Conservation (phyloP, 2,329 filamentous ascomycete species). For the Fusarium continuum region DNA sequence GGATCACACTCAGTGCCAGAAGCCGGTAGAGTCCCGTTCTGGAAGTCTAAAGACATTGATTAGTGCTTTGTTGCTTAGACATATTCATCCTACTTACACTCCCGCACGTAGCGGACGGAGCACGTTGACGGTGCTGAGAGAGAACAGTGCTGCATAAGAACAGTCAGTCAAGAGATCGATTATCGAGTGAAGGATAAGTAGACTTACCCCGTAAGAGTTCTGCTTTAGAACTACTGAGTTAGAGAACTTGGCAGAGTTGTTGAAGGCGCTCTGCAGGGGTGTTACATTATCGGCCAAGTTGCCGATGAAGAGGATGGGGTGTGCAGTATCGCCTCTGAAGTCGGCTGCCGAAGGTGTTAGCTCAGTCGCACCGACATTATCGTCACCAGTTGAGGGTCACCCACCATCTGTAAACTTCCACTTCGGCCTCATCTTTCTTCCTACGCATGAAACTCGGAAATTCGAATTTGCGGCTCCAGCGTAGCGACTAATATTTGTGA, state of each 20-base stretch:
- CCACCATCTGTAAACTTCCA: slow-evolving; percentile 51
- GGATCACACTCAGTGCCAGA: slow-evolving; percentile 57
- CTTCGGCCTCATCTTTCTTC: slow-evolving; percentile 50
- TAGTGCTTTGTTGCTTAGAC: too few species aligned
- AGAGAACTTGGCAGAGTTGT: slow-evolving; percentile 55
- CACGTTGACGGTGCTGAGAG: slow-evolving; percentile 56
- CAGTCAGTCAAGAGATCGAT: not conserved
- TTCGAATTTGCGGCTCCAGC: slow-evolving; percentile 56
- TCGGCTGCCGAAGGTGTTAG: slow-evolving; percentile 36
- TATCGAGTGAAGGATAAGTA: too few species aligned
- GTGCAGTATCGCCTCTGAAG: slow-evolving; percentile 49
- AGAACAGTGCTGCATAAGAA: slow-evolving; percentile 57
- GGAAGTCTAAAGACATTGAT: too few species aligned
- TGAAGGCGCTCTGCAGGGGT: slow-evolving; percentile 56
- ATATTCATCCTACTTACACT: too few species aligned
- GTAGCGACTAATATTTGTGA: slow-evolving; percentile 51
- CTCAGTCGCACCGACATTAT: not conserved
- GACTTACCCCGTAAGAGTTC: slow-evolving; percentile 60
- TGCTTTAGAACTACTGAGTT: slow-evolving; percentile 58
- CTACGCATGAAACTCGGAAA: slow-evolving; percentile 52
- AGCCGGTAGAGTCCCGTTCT: slow-evolving; percentile 56
- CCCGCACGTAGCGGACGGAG: slow-evolving; percentile 52
- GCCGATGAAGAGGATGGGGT: slow-evolving; percentile 58
- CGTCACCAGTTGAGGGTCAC: not conserved
- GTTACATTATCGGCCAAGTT: slow-evolving; percentile 59